phyloP scores from a whole-genome alignment of 2,329 filamentous ascomycete species.

The Sarocladium oryzae region DNA sequence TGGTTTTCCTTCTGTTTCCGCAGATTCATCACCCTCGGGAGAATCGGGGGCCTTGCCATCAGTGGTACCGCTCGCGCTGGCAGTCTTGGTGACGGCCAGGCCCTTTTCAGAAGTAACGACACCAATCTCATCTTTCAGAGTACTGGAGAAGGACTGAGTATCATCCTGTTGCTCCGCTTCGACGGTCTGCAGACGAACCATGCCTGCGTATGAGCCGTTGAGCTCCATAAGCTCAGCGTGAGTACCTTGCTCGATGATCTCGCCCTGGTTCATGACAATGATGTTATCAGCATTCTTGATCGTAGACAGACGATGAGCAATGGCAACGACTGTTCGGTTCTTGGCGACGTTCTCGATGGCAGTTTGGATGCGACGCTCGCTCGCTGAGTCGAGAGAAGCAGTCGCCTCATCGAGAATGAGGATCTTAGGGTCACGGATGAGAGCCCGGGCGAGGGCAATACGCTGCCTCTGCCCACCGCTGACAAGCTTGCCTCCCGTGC shows the following conservation, averaged over 20 bases:
- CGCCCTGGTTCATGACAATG: slow-evolving; percentile 55
- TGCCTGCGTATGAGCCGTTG: slow-evolving; percentile 43
- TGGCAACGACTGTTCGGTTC: slow-evolving; percentile 57
- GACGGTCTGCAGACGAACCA: slow-evolving; percentile 40
- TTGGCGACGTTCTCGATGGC: slow-evolving; percentile 39
- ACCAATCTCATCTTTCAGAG: slow-evolving; percentile 1
- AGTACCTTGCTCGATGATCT: slow-evolving; percentile 56
- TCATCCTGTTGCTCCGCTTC: slow-evolving; percentile 2
- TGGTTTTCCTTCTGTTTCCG: slow-evolving; percentile 18
- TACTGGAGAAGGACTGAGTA: background rate
- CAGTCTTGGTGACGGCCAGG: background rate
- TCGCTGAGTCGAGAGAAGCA: slow-evolving; percentile 51
- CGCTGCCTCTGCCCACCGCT: slow-evolving; percentile 57
- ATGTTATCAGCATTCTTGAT: slow-evolving; percentile 61
- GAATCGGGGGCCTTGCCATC: slow-evolving; percentile 25
- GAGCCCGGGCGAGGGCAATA: slow-evolving; percentile 50
- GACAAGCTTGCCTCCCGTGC: slow-evolving; percentile 46
- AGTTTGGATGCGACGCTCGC: slow-evolving; percentile 47
- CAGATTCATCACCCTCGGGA: slow-evolving; percentile 25
- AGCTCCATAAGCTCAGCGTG: slow-evolving; percentile 52
- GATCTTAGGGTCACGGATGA: slow-evolving; percentile 51
- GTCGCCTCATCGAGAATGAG: slow-evolving; percentile 58
- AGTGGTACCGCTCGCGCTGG: background rate
- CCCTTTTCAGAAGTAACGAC: slow-evolving; percentile 1
- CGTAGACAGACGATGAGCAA: slow-evolving; percentile 57